Evolutionary conservation across 2,329 filamentous ascomycete species (phyloP), one percentile per base, ranked within the genome.

Genomic region (Colletotrichum echinochloae): DNA sequence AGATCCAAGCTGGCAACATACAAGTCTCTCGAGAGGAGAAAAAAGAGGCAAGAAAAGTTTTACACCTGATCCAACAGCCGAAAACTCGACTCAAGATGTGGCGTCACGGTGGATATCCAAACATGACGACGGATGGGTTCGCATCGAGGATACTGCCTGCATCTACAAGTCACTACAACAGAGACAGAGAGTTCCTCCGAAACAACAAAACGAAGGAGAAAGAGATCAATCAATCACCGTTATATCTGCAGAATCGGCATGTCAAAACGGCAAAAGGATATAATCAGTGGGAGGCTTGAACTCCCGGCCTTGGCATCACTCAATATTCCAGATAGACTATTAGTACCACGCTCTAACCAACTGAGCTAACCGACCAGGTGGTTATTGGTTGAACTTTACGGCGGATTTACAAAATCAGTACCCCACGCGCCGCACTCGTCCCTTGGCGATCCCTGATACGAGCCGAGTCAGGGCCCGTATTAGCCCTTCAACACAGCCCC

Each of bases 311-410:
- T 62, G 60, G 60, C 60, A 62, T 62, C 30, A 62, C 46, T 4
- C 4, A 28, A 62, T 8, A 62, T 41, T 35, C 20, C 4, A 1
- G 33, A 14, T 62, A 9, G 37, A 35, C 51, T 52, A 62, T 62
- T 62, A 62, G 60, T 62, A 62, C 60, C 60, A 52, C 60, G 60
- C 46, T 49, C 60, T 52, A 62, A 62, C 60, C 48, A 49, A 62
- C 60, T 49, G 44, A 51, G 35, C 51, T 54, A 54, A 54, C 51
- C 48, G 30, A 54, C 51, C 51, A 2, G 20, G 3, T 23, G 20
- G 11, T 35, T 35, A 8, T 26, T 49, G n/a, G 9, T 5, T 23
- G n/a, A 46, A n/a, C n/a, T 5, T 8, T 2, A 7, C 5, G 0
- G 8, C 18, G 1, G 11, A 14, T 14, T 6, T 9, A 18, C 30